phyloP scores from a whole-genome alignment of 2,329 filamentous ascomycete genomes.

The Trichophaea hybrida region DNA sequence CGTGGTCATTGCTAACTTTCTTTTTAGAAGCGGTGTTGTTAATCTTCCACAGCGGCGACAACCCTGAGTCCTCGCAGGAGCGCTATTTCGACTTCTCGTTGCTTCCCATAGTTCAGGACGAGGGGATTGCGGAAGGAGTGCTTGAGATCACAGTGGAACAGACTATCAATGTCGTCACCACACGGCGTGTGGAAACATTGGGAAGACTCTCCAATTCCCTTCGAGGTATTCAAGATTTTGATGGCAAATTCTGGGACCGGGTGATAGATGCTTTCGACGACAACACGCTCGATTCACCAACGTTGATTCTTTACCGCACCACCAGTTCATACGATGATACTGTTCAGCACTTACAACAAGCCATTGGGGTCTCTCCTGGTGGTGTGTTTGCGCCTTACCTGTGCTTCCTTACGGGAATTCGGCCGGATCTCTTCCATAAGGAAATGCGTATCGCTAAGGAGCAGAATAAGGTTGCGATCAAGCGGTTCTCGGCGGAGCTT shows the following conservation, averaged over 20 bases:
- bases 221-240: conserved; percentile 12
- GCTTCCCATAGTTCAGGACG: conserved; percentile 20
- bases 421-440: conserved; percentile 13
- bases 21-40: background rate
- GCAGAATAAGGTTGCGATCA: conserved; percentile 12
- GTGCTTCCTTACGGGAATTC: background rate
- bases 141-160: conserved; percentile 23
- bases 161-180: conserved; percentile 22
- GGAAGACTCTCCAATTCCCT: conserved; percentile 20
- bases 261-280: conserved; percentile 23
- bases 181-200: conserved; percentile 21
- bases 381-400: background rate
- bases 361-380: background rate
- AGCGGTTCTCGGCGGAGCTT: conserved; percentile 5
- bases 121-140: conserved; percentile 20
- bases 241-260: conserved; percentile 22
- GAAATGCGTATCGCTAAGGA: conserved; percentile 19
- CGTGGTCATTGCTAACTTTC: background rate
- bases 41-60: background rate
- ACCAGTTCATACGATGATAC: background rate
- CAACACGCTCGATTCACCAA: conserved; percentile 23
- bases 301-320: conserved; percentile 21
- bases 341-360: background rate
- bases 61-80: conserved; percentile 9
- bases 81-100: conserved; percentile 25